phyloP scores from a whole-genome alignment of 2,329 filamentous ascomycete species.

The Ceratocystiopsis brevicomis region DNA sequence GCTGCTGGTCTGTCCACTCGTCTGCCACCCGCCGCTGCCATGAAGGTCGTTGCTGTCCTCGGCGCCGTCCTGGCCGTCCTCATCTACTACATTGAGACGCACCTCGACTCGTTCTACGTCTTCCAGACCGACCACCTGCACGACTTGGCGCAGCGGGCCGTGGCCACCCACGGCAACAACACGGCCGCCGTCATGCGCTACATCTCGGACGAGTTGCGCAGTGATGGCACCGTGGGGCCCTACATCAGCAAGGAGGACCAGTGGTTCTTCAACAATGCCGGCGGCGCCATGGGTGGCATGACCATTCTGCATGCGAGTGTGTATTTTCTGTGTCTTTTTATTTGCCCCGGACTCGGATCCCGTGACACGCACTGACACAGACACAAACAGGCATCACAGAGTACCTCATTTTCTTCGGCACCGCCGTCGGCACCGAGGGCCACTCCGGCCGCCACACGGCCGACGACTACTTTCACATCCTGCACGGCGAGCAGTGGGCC shows the following conservation, averaged over 20 bases:
- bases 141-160: conserved; percentile 44
- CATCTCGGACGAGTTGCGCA: conserved; percentile 49
- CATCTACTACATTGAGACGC: conserved; percentile 37
- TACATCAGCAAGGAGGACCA: conserved; percentile 56
- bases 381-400: conserved; percentile 48
- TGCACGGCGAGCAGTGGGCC: conserved; percentile 57
- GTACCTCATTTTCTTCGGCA: conserved; percentile 75
- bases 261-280: conserved; percentile 86
- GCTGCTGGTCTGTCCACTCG: neutral
- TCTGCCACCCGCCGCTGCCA: neutral
- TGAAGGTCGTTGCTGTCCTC: conserved; percentile 28
- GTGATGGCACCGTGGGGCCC: conserved; percentile 26
- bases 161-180: conserved; percentile 54
- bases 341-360: too few species aligned
- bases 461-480: conserved; percentile 89
- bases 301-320: conserved; percentile 71
- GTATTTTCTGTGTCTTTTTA: conserved; percentile 13
- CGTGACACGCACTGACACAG: too few species aligned
- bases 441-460: conserved; percentile 78
- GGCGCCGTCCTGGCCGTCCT: conserved; percentile 35
- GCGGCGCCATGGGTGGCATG: conserved; percentile 83
- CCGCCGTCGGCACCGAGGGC: conserved; percentile 67
- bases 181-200: conserved; percentile 48
- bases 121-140: conserved; percentile 52
- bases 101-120: conserved; percentile 51